Conservation (phyloP, 2,329 filamentous ascomycete genomes). For the Ophiostoma montium region DNA sequence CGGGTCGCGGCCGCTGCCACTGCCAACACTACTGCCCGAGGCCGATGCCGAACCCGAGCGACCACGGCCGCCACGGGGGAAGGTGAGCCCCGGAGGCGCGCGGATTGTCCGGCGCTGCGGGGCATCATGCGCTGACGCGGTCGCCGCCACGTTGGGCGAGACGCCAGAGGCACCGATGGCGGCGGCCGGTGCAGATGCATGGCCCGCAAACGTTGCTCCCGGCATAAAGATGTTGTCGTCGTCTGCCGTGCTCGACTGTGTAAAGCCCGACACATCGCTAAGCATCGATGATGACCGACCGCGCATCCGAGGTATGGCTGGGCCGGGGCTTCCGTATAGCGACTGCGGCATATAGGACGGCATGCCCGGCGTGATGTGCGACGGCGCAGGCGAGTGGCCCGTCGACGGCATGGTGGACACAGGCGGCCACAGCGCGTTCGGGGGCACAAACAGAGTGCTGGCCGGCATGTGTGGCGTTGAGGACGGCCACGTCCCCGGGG, state of each 20-base stretch:
- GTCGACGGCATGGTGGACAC: background rate
- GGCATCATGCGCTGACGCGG: conserved; percentile 7
- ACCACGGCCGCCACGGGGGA: conserved; percentile 13
- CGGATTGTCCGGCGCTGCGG: conserved; percentile 11
- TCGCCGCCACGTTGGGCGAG: background rate
- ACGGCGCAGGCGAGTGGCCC: conserved; percentile 7
- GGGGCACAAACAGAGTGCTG: background rate
- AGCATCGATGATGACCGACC: conserved; percentile 54
- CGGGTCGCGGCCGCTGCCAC: conserved; percentile 36
- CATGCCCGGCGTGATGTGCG: conserved; percentile 10
- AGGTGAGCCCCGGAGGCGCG: conserved; percentile 13
- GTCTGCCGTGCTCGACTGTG: conserved; percentile 44
- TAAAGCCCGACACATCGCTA: conserved; percentile 52
- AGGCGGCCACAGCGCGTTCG: conserved; percentile 1
- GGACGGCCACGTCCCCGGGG: conserved; percentile 4
- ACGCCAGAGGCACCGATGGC: conserved; percentile 11
- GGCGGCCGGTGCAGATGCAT: background rate
- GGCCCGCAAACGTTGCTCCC: conserved; percentile 12
- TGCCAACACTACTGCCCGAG: conserved; percentile 25
- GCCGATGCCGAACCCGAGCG: conserved; percentile 18
- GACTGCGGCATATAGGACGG: conserved; percentile 19
- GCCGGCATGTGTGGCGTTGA: conserved; percentile 8
- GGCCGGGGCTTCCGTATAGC: background rate
- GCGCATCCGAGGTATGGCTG: conserved; percentile 22
- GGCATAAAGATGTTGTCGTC: conserved; percentile 19